Evolutionary conservation across 2,329 filamentous ascomycete species (phyloP).

Genomic region (Fonsecaea nubica): DNA sequence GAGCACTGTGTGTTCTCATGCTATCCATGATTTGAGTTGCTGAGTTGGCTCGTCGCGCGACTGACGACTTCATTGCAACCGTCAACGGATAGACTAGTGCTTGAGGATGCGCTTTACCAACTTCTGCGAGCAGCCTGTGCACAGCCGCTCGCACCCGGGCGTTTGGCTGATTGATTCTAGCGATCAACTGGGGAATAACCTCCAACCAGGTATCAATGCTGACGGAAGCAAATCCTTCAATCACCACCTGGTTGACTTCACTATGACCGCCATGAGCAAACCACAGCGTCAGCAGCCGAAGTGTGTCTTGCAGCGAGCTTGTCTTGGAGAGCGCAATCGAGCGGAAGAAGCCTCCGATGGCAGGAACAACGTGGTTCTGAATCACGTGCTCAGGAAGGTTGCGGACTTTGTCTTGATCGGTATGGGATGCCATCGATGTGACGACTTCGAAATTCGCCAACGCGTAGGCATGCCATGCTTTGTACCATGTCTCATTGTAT

Average conservation of each 20-base stretch:
- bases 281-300: conserved; percentile 92
- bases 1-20: conserved; percentile 93
- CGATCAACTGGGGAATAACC: conserved; percentile 96
- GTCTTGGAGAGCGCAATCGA: conserved; percentile 91
- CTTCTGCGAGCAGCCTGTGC: conserved; percentile 88
- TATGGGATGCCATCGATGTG: conserved; percentile 74
- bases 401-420: conserved; percentile 61
- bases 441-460: conserved; percentile 98
- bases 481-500: conserved; percentile 96
- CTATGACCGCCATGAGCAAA: conserved; percentile 88
- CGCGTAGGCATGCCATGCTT: conserved; percentile 99
- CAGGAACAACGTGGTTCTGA: conserved; percentile 84
- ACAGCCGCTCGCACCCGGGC: conserved; percentile 85
- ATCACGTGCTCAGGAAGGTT: conserved; percentile 59
- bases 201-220: conserved; percentile 98
- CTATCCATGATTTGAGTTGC: conserved; percentile 96
- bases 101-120: conserved; percentile 93
- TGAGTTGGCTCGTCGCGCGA: conserved; percentile 81
- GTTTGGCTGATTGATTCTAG: conserved; percentile 95
- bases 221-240: conserved; percentile 87
- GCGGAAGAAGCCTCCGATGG: conserved; percentile 94
- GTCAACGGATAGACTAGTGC: conserved; percentile 96
- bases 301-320: conserved; percentile 93
- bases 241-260: conserved; percentile 87
- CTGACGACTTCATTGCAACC: conserved; percentile 96